phyloP scores from a whole-genome alignment of 257 asterid species.

The Salvia hispanica region DNA sequence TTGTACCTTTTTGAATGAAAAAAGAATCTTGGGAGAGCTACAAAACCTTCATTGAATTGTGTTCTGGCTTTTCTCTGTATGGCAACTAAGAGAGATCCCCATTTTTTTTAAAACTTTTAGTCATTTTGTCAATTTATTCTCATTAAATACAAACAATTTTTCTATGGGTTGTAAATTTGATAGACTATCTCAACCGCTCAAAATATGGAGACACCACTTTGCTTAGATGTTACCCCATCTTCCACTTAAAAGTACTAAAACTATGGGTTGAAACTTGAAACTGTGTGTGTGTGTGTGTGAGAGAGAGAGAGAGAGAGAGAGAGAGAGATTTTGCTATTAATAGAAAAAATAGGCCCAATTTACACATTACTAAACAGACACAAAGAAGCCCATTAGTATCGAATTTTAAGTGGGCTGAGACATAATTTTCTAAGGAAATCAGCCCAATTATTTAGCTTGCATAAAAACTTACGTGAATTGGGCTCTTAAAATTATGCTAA shows the following conservation, averaged over 20 bases:
- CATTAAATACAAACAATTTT: no score
- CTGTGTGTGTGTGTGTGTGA: no score
- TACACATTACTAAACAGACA: no score
- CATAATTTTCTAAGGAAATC: neutral
- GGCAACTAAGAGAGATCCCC: neutral
- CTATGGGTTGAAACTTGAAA: no score
- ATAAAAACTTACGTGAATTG: neutral
- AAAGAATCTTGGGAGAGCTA: slow-evolving; percentile 10
- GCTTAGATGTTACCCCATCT: no score
- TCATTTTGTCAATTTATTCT: no score
- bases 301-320: neutral
- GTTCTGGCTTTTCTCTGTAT: neutral
- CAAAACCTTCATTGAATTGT: slow-evolving; percentile 5
- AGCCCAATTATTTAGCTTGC: neutral
- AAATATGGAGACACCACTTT: no score
- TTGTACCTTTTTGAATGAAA: neutral
- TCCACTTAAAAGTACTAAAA: no score
- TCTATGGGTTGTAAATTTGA: no score
- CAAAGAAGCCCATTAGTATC: no score
- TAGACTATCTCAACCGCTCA: no score
- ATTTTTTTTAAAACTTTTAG: neutral
- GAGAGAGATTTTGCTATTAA: no score
- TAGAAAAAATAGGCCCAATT: neutral
- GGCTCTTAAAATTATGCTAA: neutral
- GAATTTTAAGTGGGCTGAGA: neutral